phyloP scores from a whole-genome alignment of 805 yeast species.

The Yarrowia divulgata region DNA sequence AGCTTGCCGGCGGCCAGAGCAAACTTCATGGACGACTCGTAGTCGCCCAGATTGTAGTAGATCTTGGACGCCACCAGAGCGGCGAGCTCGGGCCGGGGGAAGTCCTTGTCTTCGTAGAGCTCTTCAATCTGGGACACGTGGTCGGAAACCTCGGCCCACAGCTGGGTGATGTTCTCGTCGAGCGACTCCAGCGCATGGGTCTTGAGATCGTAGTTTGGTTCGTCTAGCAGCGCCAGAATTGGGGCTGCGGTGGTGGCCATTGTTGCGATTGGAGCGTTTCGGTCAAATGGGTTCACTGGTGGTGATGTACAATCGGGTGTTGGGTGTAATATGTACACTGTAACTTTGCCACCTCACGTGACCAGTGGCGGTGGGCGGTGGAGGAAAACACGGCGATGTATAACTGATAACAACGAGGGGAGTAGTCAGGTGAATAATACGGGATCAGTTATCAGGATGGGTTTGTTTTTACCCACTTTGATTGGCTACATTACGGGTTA shows the following conservation, averaged over 20 bases:
- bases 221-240: constrained; percentile 85
- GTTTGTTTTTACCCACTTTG: too few relatives aligned
- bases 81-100: constrained; percentile 80
- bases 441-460: too few relatives aligned
- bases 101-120: constrained; percentile 81
- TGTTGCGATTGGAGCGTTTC: constrained; percentile 4
- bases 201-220: constrained; percentile 77
- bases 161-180: constrained; percentile 81
- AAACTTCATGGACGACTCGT: constrained; percentile 85
- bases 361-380: background rate
- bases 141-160: constrained; percentile 98
- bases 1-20: constrained; percentile 84
- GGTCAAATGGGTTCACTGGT: background rate
- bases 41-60: constrained; percentile 91
- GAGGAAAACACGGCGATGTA: too few relatives aligned
- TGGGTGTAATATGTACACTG: background rate
- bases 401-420: too few relatives aligned
- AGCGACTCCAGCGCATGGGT: constrained; percentile 84
- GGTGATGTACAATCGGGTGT: background rate
- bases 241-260: constrained; percentile 90
- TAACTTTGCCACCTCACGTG: constrained; percentile 38
- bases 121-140: constrained; percentile 87
- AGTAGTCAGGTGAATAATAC: too few relatives aligned
- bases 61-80: constrained; percentile 92
- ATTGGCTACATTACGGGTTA: too few relatives aligned